These are phyloP conservation scores for Phytophthora vignae DNA, from an alignment of 352 stramenopile genomes.

Conservation along the genomic window DNA sequence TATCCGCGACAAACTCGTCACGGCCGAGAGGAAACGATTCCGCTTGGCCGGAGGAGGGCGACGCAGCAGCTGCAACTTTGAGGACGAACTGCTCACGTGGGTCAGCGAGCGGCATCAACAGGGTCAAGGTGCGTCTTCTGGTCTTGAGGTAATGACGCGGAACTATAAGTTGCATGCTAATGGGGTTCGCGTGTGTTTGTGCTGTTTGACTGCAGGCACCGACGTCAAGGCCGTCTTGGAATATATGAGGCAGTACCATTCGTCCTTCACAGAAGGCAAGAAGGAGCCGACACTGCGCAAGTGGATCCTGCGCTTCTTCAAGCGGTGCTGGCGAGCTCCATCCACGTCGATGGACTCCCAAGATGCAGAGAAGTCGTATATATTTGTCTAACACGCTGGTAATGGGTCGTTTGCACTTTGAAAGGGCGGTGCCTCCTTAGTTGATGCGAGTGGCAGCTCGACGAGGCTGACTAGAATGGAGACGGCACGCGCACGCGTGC, in stretches of 20 bases:
- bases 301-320: conserved; percentile 87
- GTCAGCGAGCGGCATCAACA: conserved; percentile 73
- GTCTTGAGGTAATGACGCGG: not conserved
- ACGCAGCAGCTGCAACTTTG: conserved; percentile 75
- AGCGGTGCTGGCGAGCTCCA: conserved; percentile 67
- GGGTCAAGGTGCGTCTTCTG: conserved; percentile 44
- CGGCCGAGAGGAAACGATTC: conserved; percentile 79
- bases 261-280: conserved; percentile 80
- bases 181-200: not conserved
- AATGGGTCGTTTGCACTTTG: conserved; percentile 20
- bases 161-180: conserved; percentile 2
- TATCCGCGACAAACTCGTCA: conserved; percentile 78
- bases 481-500: not conserved
- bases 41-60: conserved; percentile 70
- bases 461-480: conserved; percentile 12
- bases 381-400: conserved; percentile 54
- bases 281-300: conserved; percentile 83
- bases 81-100: conserved; percentile 80
- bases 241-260: conserved; percentile 71
- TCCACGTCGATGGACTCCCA: conserved; percentile 46
- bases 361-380: conserved; percentile 59
- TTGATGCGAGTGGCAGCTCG: conserved; percentile 17
- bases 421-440: conserved; percentile 36
- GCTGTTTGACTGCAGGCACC: conserved; percentile 40
- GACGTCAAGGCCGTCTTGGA: conserved; percentile 75